A percentile compares a stretch with the other conserved stretches of the same genome.
Evolutionary conservation across 2,329 filamentous ascomycete species (phyloP).

Genomic region (Cordyceps tenuipes): DNA sequence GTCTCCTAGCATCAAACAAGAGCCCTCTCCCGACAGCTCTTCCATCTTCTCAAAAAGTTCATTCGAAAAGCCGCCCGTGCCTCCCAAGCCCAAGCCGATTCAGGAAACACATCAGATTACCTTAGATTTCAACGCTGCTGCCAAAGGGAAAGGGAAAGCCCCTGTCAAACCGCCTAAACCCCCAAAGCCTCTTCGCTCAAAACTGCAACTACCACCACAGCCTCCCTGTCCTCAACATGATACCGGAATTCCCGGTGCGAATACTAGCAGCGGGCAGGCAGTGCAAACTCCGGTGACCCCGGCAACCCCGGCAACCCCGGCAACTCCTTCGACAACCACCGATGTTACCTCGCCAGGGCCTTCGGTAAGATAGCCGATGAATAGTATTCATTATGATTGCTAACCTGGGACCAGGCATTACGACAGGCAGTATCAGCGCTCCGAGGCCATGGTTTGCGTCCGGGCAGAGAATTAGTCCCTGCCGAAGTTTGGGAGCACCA

Average conservation of each 20-base stretch:
- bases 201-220: constrained; percentile 17
- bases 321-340: constrained; percentile 14
- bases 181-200: constrained; percentile 6
- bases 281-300: constrained; percentile 9
- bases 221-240: not conserved
- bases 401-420: not conserved
- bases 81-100: constrained; percentile 31
- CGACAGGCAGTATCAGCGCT: constrained; percentile 2
- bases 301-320: constrained; percentile 14
- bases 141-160: constrained; percentile 27
- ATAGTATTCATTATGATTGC: not conserved
- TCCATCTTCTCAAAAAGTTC: constrained; percentile 14
- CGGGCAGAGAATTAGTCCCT: constrained; percentile 35
- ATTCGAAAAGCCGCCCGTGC: constrained; percentile 31
- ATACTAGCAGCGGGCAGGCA: not conserved
- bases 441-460: constrained; percentile 18
- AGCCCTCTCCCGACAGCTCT: not conserved
- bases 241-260: not conserved
- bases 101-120: constrained; percentile 29
- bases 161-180: constrained; percentile 24
- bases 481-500: constrained; percentile 40
- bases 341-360: constrained; percentile 18
- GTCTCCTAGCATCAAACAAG: not conserved
- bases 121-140: constrained; percentile 26
- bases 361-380: constrained; percentile 15